Evolutionary conservation across 495 filamentous ascomycete genomes (phyloP), one percentile per base, ranked within the genome.

Genomic region (Penicillium antarcticum): DNA sequence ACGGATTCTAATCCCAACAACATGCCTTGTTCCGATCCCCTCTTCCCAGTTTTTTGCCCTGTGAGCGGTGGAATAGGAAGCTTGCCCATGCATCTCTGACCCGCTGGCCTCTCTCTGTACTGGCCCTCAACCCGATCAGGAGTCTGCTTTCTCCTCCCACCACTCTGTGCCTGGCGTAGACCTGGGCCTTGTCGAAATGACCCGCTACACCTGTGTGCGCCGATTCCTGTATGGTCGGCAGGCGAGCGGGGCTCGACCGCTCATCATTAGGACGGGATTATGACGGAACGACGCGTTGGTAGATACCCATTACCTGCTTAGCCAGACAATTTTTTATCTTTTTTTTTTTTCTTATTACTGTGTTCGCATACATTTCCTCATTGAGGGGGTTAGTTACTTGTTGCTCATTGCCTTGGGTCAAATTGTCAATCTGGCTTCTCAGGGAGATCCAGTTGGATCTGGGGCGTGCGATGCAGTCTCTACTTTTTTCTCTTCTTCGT

Each of bases 1-100:
- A 82, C 61, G 79, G 79, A 39, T 82, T 82, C 72, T 82, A 80
- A 68, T 58, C 63, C 57, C 57, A 54, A 67, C 67, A 58, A 62
- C 69, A 60, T 70, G 62, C 61, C 67, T 66, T 66, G 68, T 71
- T 73, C 72, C 66, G 51, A 65, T 71, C 69, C 66, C 69, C 72
- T 58, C 69, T 66, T 67, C 63, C 66, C 62, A 64, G 68, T 74
- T 65, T 68, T 57, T 69, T 67, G 53, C 67, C 63, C 62, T 61
- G 62, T 61, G 65, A 65, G 59, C 63, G 66, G 65, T 67, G 57
- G 64, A 62, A 63, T 67, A 63, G 68, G 64, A 65, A 63, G 60
- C 62, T 59, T 54, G 58, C 57, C 36, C 55, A 58, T 61, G 45
- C 56, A 45, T 53, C 55, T 47, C 41, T 63, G 52, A 60, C 49